Base-by-base conservation (phyloP, 2,329 filamentous ascomycete genomes). In the Diplodia mutila region DNA sequence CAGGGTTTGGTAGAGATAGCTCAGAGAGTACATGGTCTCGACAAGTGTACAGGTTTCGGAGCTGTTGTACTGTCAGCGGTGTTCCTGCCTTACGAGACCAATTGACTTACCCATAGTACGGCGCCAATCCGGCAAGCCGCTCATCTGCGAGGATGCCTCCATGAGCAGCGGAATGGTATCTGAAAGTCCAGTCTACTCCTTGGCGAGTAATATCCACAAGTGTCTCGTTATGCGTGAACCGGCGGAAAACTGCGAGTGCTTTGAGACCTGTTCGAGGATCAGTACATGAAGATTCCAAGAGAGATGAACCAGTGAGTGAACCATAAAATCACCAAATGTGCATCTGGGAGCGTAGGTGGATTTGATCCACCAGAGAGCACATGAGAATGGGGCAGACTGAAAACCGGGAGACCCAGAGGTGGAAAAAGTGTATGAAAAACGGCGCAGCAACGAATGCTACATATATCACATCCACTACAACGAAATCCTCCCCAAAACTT, bases 101-200 rank as follows among this genome's bases (percentile, higher is more conserved):
- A 1, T 27, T 2, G 5, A 21, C 25, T 12, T 54, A 67, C 57
- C 77, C 78, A 61, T 76, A 74, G 9, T 74, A 76, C 2, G 84
- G 82, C 57, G 78, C 79, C 14, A 83, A 71, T 2, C 83, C 82
- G 4, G 77, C 78, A 27, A 85, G 70, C 27, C 82, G 76, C 70
- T 86, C 85, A 68, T 86, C 85, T 1, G 80, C 84, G 14, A 85
- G 76, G 54, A 86, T 79, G 4, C 79, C 80, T 0, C 85, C 84
- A 0, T 83, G 81, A 1, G 81, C 75, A 2, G 82, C 78, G 1
- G 80, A 80, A 69, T 86, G 84, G 69, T 85, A 84, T 25, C 72
- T 69, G 65, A 83, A 80, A 0, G 82, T 84, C 80, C 80, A 82
- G 68, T 84, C 76, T 29, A 85, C 81, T 0, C 80, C 83, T 48